Percentiles rank a stretch among this genome's conserved stretches.
Conservation (phyloP, 1,284 basidiomycete species). For the Austroboletus olivaceoglutinosus region DNA sequence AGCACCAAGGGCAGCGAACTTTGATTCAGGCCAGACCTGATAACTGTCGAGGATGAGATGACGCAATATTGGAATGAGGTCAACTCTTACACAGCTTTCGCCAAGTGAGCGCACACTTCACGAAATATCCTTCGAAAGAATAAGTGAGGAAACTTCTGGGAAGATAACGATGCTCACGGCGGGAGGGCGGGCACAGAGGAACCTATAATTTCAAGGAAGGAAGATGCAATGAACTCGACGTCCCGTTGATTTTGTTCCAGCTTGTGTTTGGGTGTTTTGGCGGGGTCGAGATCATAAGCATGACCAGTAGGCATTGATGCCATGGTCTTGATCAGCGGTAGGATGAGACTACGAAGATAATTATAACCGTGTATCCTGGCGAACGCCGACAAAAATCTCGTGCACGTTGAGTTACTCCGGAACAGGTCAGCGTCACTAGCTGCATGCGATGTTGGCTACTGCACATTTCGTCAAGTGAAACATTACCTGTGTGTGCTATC, state of each 20-base stretch:
- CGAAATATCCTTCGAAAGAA: constrained; percentile 67
- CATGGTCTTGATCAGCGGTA: constrained; percentile 76
- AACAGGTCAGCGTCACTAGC: constrained; percentile 81
- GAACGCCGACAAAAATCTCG: constrained; percentile 81
- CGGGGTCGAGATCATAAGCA: constrained; percentile 78
- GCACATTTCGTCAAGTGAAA: not conserved
- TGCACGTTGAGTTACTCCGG: constrained; percentile 83
- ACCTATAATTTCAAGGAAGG: constrained; percentile 75
- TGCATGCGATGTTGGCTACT: constrained; percentile 32
- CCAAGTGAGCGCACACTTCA: constrained; percentile 84
- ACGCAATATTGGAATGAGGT: constrained; percentile 1
- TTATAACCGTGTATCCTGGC: constrained; percentile 86
- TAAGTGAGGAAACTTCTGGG: constrained; percentile 5
- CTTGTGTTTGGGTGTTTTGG: constrained; percentile 60
- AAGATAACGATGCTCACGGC: constrained; percentile 50
- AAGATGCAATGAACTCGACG: constrained; percentile 71
- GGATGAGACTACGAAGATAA: constrained; percentile 76
- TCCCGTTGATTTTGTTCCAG: constrained; percentile 69
- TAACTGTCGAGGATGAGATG: constrained; percentile 33
- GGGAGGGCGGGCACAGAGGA: constrained; percentile 73
- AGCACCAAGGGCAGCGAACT: constrained; percentile 84
- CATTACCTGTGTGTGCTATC: constrained; percentile 69
- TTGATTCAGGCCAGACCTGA: constrained; percentile 77
- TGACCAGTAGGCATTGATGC: constrained; percentile 68
- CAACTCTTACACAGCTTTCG: constrained; percentile 69